These are phyloP conservation scores for Theileria sp. DNA, from an alignment of 169 alveolate genomes.

Conservation along the genomic window DNA sequence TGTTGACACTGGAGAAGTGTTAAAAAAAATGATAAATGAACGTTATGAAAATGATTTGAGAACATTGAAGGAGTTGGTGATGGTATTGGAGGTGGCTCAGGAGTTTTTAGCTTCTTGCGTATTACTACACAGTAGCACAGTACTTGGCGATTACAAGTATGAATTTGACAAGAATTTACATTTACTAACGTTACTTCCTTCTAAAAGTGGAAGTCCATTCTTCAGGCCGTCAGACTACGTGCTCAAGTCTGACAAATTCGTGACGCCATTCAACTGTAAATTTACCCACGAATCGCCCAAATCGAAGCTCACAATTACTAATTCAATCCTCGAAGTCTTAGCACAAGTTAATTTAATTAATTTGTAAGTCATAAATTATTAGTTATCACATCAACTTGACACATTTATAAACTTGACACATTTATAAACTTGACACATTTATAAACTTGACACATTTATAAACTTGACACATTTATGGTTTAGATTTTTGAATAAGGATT, in stretches of 20 bases:
- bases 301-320: constrained; percentile 28
- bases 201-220: constrained; percentile 2
- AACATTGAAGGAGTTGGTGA: constrained; percentile 37
- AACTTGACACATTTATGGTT: too few species aligned
- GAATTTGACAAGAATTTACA: constrained; percentile 38
- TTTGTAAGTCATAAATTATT: constrained; percentile 14
- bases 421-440: too few species aligned
- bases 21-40: background rate
- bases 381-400: too few species aligned
- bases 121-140: constrained; percentile 36
- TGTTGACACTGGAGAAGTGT: background rate
- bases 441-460: too few species aligned
- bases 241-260: constrained; percentile 19
- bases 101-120: constrained; percentile 51
- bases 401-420: too few species aligned
- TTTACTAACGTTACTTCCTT: constrained; percentile 30
- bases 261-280: constrained; percentile 24
- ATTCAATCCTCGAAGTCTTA: constrained; percentile 27
- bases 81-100: constrained; percentile 48
- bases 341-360: constrained; percentile 52
- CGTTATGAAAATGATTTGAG: constrained; percentile 27
- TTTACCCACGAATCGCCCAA: constrained; percentile 15
- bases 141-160: constrained; percentile 44
- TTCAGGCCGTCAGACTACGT: constrained; percentile 9
- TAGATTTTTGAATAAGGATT: constrained; percentile 56